Evolutionary conservation across 371 early-diverging fungal species (phyloP).

Genomic region (Mucor piriformis): DNA sequence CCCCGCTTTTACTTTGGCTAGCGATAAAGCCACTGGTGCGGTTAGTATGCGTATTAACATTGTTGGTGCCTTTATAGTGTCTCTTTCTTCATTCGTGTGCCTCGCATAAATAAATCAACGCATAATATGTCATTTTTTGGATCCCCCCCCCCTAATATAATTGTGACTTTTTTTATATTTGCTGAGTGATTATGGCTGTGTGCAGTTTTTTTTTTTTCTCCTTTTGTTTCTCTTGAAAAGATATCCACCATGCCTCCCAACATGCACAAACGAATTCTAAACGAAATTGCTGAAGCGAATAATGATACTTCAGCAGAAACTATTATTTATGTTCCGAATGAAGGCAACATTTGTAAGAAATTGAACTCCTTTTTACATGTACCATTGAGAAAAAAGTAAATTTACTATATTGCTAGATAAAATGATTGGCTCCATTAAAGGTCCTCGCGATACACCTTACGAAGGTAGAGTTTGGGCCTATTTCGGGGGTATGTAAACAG

Average conservation of each 20-base stretch:
- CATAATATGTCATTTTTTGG: background rate
- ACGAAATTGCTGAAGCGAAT: slow-evolving; percentile 24
- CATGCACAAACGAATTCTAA: slow-evolving; percentile 20
- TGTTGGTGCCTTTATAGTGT: background rate
- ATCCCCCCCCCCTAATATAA: background rate
- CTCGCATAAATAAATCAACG: slow-evolving; percentile 1
- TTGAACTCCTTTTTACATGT: background rate
- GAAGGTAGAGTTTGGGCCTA: slow-evolving; percentile 29
- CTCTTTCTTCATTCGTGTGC: slow-evolving; percentile 7
- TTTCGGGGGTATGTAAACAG: too few relatives aligned
- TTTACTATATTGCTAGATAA: slow-evolving; percentile 3
- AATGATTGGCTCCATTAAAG: slow-evolving; percentile 23
- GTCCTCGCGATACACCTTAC: slow-evolving; percentile 38
- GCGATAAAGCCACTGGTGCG: background rate
- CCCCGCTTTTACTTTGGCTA: slow-evolving; percentile 15
- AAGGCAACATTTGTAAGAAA: slow-evolving; percentile 8
- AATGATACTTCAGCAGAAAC: slow-evolving; percentile 7
- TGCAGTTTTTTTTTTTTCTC: slow-evolving; percentile 1
- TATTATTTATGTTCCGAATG: background rate
- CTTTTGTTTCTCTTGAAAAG: background rate
- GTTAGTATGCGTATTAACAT: background rate
- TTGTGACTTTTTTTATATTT: background rate
- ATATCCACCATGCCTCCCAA: slow-evolving; percentile 12
- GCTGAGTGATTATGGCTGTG: too few relatives aligned
- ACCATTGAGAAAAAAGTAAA: background rate